Evolutionary conservation across 306 rosid species (phyloP).

Genomic region (Begonia loranthoides): DNA sequence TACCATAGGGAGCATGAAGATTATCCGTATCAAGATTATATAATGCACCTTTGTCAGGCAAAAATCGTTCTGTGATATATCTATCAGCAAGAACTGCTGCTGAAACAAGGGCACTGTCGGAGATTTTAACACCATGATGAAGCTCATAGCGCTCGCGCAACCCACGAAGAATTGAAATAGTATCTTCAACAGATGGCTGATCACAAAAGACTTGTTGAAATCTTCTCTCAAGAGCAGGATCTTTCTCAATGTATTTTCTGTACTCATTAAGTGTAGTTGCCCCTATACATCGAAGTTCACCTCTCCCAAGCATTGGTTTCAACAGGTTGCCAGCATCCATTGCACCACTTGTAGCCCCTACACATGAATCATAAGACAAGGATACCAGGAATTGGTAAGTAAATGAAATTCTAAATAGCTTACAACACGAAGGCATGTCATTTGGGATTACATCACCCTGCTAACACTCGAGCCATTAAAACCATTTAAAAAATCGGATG

Average conservation of each 20-base stretch:
- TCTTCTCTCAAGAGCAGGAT: slow-evolving; percentile 94
- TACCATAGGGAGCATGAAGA: too few relatives aligned
- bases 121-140: slow-evolving; percentile 97
- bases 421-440: too few relatives aligned
- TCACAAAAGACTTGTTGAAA: slow-evolving; percentile 90
- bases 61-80: slow-evolving; percentile 80
- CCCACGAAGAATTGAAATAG: slow-evolving; percentile 95
- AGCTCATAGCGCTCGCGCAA: slow-evolving; percentile 92
- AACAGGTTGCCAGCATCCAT: slow-evolving; percentile 98
- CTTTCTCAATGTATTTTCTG: slow-evolving; percentile 90
- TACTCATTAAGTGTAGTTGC: slow-evolving; percentile 91
- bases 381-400: slow-evolving; percentile 1
- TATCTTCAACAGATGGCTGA: slow-evolving; percentile 88
- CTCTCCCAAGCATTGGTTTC: slow-evolving; percentile 98
- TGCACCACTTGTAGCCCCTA: slow-evolving; percentile 97
- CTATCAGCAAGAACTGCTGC: slow-evolving; percentile 92
- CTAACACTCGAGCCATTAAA: too few relatives aligned
- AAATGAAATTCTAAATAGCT: too few relatives aligned
- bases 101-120: slow-evolving; percentile 92
- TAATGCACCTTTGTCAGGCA: slow-evolving; percentile 88
- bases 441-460: too few relatives aligned
- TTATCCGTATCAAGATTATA: too few relatives aligned
- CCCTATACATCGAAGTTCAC: slow-evolving; percentile 95
- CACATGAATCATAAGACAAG: slow-evolving; percentile 17
- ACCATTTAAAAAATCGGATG: too few relatives aligned